Evolutionary conservation across 1,284 basidiomycete genomes (phyloP).

Genomic region (Fomitopsis betulina): DNA sequence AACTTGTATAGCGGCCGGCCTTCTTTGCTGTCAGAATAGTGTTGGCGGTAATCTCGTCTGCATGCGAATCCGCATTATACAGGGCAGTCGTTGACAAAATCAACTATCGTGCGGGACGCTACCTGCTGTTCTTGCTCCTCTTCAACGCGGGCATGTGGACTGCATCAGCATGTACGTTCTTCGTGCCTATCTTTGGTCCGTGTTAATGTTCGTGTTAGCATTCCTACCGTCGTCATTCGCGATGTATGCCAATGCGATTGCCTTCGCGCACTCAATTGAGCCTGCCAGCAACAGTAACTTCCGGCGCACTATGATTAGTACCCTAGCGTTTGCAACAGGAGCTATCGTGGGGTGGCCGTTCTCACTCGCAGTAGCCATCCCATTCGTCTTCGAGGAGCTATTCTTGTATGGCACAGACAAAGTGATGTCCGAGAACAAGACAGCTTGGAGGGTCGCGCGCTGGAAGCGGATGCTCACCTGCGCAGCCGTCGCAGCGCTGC

Average conservation of each 20-base stretch:
- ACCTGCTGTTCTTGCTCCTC: slow-evolving; percentile 82
- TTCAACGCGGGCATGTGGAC: slow-evolving; percentile 94
- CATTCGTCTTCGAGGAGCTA: slow-evolving; percentile 90
- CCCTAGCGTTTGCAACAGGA: slow-evolving; percentile 74
- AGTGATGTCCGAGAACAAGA: slow-evolving; percentile 45
- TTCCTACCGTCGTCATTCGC: slow-evolving; percentile 94
- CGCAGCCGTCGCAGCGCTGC: slow-evolving; percentile 50
- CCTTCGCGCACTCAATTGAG: slow-evolving; percentile 72
- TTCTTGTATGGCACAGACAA: slow-evolving; percentile 74
- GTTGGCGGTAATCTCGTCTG: slow-evolving; percentile 70
- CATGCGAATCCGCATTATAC: slow-evolving; percentile 86
- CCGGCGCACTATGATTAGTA: slow-evolving; percentile 58
- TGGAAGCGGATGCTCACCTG: slow-evolving; percentile 60
- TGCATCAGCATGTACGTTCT: slow-evolving; percentile 67
- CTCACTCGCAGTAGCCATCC: slow-evolving; percentile 78
- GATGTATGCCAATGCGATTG: slow-evolving; percentile 87
- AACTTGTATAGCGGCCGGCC: slow-evolving; percentile 54
- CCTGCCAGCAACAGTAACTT: slow-evolving; percentile 57
- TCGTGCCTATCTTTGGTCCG: background rate
- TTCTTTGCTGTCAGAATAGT: slow-evolving; percentile 89
- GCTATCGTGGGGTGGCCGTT: slow-evolving; percentile 97
- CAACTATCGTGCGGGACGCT: slow-evolving; percentile 88
- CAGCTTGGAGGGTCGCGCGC: slow-evolving; percentile 58
- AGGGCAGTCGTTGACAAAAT: slow-evolving; percentile 78
- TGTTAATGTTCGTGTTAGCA: slow-evolving; percentile 41